These are phyloP conservation scores for Thermothelomyces thermophilus DNA, from an alignment of 2,329 filamentous ascomycete genomes.

Conservation along the genomic window DNA sequence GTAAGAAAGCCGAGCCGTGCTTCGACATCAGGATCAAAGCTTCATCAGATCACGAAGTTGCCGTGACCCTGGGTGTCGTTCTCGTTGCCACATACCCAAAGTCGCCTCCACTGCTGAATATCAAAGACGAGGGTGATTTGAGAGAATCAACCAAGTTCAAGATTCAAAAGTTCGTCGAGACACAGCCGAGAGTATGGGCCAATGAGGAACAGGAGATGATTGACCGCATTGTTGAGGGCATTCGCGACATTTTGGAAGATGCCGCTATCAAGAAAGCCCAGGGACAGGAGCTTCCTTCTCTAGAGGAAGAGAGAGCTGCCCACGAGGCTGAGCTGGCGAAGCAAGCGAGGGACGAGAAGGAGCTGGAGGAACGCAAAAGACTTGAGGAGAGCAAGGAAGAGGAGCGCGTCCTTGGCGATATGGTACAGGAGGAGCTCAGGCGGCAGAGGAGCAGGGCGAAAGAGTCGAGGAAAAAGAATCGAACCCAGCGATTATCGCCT, in stretches of 20 bases:
- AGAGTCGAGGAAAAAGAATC: constrained; percentile 57
- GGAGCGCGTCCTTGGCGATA: constrained; percentile 60
- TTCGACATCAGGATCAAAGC: constrained; percentile 77
- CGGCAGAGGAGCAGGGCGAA: constrained; percentile 59
- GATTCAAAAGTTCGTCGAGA: constrained; percentile 58
- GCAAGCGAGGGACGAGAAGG: constrained; percentile 50
- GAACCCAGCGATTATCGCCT: constrained; percentile 37
- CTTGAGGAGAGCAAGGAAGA: constrained; percentile 58
- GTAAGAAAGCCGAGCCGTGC: constrained; percentile 65
- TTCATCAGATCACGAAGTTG: constrained; percentile 64
- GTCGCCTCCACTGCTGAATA: constrained; percentile 63
- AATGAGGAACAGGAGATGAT: constrained; percentile 53
- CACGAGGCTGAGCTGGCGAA: constrained; percentile 68
- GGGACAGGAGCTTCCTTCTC: constrained; percentile 70
- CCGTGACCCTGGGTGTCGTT: constrained; percentile 66
- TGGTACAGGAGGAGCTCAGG: constrained; percentile 66
- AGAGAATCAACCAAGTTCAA: constrained; percentile 65
- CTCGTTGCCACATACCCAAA: constrained; percentile 90
- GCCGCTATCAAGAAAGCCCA: constrained; percentile 71
- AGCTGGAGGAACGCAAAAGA: constrained; percentile 47
- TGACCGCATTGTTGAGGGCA: constrained; percentile 59
- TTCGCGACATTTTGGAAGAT: constrained; percentile 75
- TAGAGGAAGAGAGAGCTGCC: constrained; percentile 81
- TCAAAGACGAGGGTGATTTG: constrained; percentile 59
- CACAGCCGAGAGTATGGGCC: constrained; percentile 48